Conservation (phyloP, 805 yeast species). For the Candida pseudofarinosa region DNA sequence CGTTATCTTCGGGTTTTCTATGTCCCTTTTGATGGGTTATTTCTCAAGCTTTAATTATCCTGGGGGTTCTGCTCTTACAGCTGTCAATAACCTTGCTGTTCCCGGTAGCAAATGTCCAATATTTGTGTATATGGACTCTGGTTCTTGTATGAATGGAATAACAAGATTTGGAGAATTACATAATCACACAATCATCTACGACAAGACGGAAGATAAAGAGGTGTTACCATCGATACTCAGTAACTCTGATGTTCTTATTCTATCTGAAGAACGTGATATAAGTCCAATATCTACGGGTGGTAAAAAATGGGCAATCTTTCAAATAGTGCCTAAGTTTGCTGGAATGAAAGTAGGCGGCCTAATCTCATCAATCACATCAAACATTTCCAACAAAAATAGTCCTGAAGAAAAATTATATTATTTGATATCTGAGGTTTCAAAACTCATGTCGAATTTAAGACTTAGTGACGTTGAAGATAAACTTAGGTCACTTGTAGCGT, state of each 20-base stretch:
- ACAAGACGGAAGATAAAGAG: conserved; percentile 62
- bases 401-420: neutral
- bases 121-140: conserved; percentile 69
- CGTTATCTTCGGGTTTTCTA: conserved; percentile 22
- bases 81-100: conserved; percentile 44
- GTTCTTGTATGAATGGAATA: conserved; percentile 85
- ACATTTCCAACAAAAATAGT: neutral
- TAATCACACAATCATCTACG: conserved; percentile 43
- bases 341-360: neutral
- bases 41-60: conserved; percentile 80
- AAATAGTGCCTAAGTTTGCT: neutral
- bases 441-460: neutral
- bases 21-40: conserved; percentile 51
- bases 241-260: neutral
- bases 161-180: conserved; percentile 68
- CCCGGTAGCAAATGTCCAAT: conserved; percentile 13
- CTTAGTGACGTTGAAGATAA: neutral
- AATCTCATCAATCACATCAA: neutral
- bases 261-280: neutral
- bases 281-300: neutral
- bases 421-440: neutral
- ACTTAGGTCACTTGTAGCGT: neutral
- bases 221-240: neutral
- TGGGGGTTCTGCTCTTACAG: conserved; percentile 71
- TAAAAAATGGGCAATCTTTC: neutral